Conservation (phyloP, 2,329 filamentous ascomycete genomes). For the Paracamarosporium sp. region DNA sequence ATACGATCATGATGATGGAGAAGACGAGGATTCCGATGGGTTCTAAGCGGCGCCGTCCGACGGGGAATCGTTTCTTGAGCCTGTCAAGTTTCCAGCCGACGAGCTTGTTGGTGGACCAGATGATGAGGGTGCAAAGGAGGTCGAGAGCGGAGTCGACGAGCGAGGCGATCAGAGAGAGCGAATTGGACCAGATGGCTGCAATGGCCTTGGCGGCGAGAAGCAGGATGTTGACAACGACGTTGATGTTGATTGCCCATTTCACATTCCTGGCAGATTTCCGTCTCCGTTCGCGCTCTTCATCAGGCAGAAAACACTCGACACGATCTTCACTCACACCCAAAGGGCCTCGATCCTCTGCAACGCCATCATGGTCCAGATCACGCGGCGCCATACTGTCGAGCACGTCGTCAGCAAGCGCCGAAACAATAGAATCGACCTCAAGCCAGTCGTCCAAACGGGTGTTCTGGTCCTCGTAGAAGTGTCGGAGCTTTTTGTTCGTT, state of each 20-base stretch:
- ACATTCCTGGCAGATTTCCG: slow-evolving; percentile 56
- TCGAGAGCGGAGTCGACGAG: slow-evolving; percentile 68
- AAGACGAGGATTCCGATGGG: slow-evolving; percentile 69
- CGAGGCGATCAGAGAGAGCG: slow-evolving; percentile 67
- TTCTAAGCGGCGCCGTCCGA: slow-evolving; percentile 59
- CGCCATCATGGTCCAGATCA: slow-evolving; percentile 63
- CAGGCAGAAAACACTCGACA: slow-evolving; percentile 62
- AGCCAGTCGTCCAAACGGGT: slow-evolving; percentile 63
- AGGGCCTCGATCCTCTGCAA: slow-evolving; percentile 60
- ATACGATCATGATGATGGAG: slow-evolving; percentile 68
- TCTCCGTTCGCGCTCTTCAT: slow-evolving; percentile 60
- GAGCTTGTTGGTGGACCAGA: slow-evolving; percentile 66
- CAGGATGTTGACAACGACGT: slow-evolving; percentile 66
- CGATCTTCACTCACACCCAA: slow-evolving; percentile 57
- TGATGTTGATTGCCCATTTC: slow-evolving; percentile 66
- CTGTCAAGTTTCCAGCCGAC: slow-evolving; percentile 62
- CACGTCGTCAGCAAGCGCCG: slow-evolving; percentile 63
- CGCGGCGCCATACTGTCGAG: slow-evolving; percentile 65
- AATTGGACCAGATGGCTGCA: slow-evolving; percentile 63
- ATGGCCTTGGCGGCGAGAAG: slow-evolving; percentile 63
- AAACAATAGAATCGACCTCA: slow-evolving; percentile 65
- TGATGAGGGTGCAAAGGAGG: slow-evolving; percentile 65
- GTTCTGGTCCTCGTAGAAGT: slow-evolving; percentile 64
- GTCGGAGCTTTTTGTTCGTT: slow-evolving; percentile 58
- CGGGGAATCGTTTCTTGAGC: slow-evolving; percentile 54